Percentiles rank a stretch among this genome's conserved stretches.
Conservation (phyloP, 192 early-diverging fungal species). For the Polychytrium aggregatum region DNA sequence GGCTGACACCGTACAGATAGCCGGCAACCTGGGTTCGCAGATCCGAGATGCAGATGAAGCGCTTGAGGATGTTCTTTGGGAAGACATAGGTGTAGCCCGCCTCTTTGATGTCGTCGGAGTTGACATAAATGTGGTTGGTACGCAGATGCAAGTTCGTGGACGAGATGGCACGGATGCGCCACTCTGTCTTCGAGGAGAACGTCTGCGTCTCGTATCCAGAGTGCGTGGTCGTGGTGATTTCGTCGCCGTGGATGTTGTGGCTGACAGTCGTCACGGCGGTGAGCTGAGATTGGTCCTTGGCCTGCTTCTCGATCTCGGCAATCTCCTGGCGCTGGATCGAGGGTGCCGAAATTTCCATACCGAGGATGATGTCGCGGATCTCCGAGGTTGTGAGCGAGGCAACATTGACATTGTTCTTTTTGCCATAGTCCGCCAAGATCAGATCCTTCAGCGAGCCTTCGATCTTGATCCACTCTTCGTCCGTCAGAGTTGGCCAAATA, state of each 20-base stretch:
- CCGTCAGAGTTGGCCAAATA: conserved; percentile 93
- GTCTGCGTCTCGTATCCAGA: conserved; percentile 94
- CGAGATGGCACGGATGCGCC: conserved; percentile 96
- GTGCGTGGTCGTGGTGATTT: conserved; percentile 96
- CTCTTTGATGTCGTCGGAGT: conserved; percentile 92
- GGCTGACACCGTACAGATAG: conserved; percentile 87
- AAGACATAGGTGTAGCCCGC: conserved; percentile 89
- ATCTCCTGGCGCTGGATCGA: conserved; percentile 92
- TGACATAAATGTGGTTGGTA: conserved; percentile 93
- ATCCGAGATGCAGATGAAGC: conserved; percentile 92
- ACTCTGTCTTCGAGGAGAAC: conserved; percentile 98
- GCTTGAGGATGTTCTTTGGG: conserved; percentile 95
- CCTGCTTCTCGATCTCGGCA: conserved; percentile 96
- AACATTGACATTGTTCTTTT: conserved; percentile 98
- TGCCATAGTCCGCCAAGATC: conserved; percentile 96
- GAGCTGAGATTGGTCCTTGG: conserved; percentile 81
- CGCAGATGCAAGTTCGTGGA: conserved; percentile 89
- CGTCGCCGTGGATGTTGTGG: conserved; percentile 94
- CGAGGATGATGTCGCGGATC: conserved; percentile 96
- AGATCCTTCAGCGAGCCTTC: conserved; percentile 92
- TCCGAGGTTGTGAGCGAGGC: conserved; percentile 92
- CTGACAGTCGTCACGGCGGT: conserved; percentile 94
- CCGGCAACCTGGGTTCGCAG: conserved; percentile 92
- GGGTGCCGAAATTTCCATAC: conserved; percentile 98
- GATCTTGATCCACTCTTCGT: conserved; percentile 96